Evolutionary conservation across 1,284 basidiomycete species (phyloP), one percentile per base, ranked within the genome.

Genomic region (Pseudozyma sp.): DNA sequence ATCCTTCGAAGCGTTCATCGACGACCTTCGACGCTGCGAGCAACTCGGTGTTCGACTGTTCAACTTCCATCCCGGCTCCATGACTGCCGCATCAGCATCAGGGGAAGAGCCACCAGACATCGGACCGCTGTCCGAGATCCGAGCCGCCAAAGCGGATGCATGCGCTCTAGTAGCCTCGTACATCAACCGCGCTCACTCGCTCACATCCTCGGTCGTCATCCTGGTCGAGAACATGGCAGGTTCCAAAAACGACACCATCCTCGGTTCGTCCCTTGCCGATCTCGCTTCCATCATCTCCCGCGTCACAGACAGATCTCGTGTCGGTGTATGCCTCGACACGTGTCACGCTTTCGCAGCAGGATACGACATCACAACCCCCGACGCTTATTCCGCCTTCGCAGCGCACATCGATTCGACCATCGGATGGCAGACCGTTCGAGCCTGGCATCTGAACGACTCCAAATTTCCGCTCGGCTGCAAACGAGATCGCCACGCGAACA

Each of bases 311-410:
- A 94, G 93, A 84, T 84, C 85, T 0, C 85, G 93, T 37, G 89
- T 94, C 0, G 91, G 92, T 0, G 90, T 94, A 2, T 94, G 93
- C 84, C 85, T 95, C 58, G 93, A 95, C 85, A 94, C 93, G 0
- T 94, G 93, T 90, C 93, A 95, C 85, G 86, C 90, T 77, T 93
- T 92, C 69, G 91, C 92, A 6, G 91, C 92, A 0, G 92, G 92
- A 0, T 94, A 94, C 80, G 92, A 94, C 80, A 88, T 94, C 39
- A 87, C 91, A 17, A 91, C 90, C 0, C 76, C 80, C 7, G 81
- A 83, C n/a, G 63, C 81, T 0, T 85, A 86, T 67, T 69, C 76
- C 5, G 74, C 71, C 9, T 85, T 84, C 24, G 83, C 92, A 83
- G 68, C 85, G 10, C 85, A 88, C 54, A 93, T 94, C 74, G 89